Evolutionary conservation across 2,329 filamentous ascomycete genomes (phyloP).

Genomic region (Beauveria brongniartii): DNA sequence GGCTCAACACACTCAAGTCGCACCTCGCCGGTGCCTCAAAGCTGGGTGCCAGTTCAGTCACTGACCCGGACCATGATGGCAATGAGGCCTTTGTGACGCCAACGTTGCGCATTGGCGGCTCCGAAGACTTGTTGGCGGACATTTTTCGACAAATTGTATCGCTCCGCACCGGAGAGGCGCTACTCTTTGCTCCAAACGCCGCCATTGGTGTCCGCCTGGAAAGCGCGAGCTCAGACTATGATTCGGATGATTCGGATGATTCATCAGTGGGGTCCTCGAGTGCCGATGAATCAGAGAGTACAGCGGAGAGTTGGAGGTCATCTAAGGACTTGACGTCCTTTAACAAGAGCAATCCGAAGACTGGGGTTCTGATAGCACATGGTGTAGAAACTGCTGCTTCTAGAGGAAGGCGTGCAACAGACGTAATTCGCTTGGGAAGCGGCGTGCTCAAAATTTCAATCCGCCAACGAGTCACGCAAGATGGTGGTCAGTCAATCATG

Average conservation of each 20-base stretch:
- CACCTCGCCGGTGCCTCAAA: constrained; percentile 31
- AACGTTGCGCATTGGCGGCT: neutral
- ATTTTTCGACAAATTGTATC: constrained; percentile 35
- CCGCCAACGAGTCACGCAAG: constrained; percentile 33
- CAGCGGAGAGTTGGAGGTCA: neutral
- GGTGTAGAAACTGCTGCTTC: neutral
- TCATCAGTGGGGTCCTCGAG: neutral
- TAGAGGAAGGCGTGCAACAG: neutral
- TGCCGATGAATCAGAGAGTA: neutral
- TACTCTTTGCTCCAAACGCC: constrained; percentile 39
- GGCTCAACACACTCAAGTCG: constrained; percentile 35
- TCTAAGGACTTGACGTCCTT: neutral
- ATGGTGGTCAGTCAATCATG: constrained; percentile 39
- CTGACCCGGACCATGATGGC: neutral
- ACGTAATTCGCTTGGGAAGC: constrained; percentile 23
- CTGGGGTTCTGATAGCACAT: neutral
- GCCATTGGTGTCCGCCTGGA: constrained; percentile 23
- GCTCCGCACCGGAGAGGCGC: constrained; percentile 35
- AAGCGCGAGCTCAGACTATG: neutral
- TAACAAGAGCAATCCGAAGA: neutral
- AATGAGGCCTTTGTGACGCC: neutral
- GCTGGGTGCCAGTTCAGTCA: neutral
- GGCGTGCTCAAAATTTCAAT: constrained; percentile 33
- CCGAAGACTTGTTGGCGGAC: constrained; percentile 13
- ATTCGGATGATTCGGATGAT: neutral